Conservation (phyloP, 2,329 filamentous ascomycete genomes). For the Curvularia lunata region DNA sequence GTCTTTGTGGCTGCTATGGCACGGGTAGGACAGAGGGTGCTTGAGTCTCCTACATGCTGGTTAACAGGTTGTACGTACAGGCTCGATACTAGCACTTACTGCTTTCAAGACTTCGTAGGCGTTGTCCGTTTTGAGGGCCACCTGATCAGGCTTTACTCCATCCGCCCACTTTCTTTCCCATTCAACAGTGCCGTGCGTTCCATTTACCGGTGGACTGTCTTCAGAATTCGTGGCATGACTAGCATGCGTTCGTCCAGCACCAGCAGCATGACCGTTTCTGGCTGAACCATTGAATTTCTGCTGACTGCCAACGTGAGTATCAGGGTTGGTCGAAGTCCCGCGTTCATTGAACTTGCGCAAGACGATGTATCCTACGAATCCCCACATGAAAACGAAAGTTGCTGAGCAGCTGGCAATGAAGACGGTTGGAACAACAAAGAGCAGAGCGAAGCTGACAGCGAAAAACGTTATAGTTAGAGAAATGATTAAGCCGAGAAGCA, state of each 20-base stretch:
- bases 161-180: conserved; percentile 26
- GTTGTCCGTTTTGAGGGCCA: conserved; percentile 12
- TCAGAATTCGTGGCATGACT: conserved; percentile 1
- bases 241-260: conserved; percentile 5
- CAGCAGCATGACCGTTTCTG: background rate
- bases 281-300: conserved; percentile 8
- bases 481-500: conserved; percentile 59
- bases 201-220: conserved; percentile 11
- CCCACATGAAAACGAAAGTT: conserved; percentile 66
- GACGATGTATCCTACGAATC: conserved; percentile 63
- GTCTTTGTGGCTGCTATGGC: background rate
- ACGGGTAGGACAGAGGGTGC: background rate
- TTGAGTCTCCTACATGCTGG: conserved; percentile 5
- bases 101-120: conserved; percentile 17
- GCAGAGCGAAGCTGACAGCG: conserved; percentile 69
- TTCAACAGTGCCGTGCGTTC: conserved; percentile 7
- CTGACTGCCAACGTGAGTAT: conserved; percentile 27
- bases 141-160: conserved; percentile 11
- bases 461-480: conserved; percentile 69
- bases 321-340: conserved; percentile 27
- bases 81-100: background rate
- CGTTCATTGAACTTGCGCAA: conserved; percentile 40
- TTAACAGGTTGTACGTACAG: background rate
- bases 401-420: conserved; percentile 69
- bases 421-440: conserved; percentile 72